Percentiles rank a stretch among this genome's conserved stretches.
Conservation (phyloP, 305 asterid genomes). For the Fraxinus albicans region DNA sequence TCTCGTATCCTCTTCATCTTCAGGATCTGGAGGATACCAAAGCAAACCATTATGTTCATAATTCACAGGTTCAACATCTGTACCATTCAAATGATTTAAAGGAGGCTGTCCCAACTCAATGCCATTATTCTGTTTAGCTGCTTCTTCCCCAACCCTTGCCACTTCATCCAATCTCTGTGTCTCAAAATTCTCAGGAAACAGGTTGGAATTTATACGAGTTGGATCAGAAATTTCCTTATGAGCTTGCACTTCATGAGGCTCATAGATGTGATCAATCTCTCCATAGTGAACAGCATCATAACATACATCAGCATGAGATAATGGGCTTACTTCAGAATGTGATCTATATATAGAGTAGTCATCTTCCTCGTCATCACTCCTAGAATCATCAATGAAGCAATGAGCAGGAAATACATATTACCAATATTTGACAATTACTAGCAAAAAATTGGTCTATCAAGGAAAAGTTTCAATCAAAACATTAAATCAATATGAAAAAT, state of each 20-base stretch:
- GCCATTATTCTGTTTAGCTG: constrained; percentile 36
- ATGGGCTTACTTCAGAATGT: constrained; percentile 45
- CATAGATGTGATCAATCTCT: constrained; percentile 40
- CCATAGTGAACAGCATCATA: constrained; percentile 37
- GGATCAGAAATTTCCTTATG: constrained; percentile 39
- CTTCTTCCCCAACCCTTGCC: constrained; percentile 35
- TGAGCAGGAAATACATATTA: constrained; percentile 14
- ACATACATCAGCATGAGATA: constrained; percentile 36
- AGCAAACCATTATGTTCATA: constrained; percentile 59
- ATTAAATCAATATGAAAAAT: not conserved
- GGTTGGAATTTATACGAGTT: constrained; percentile 31
- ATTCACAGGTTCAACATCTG: constrained; percentile 54
- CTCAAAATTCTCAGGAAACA: constrained; percentile 42
- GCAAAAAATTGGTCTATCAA: constrained; percentile 6
- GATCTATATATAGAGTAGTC: constrained; percentile 48
- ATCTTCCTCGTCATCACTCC: constrained; percentile 69
- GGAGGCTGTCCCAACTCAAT: constrained; percentile 30
- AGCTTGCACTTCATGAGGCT: constrained; percentile 37
- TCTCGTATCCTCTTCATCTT: constrained; percentile 68
- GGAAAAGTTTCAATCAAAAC: not conserved
- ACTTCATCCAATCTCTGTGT: constrained; percentile 35
- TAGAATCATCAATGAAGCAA: constrained; percentile 32
- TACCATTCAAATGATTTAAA: constrained; percentile 35
- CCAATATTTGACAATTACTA: constrained; percentile 14
- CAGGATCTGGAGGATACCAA: constrained; percentile 89